Conservation (phyloP, 306 rosid genomes). For the Acacia melanoxylon region DNA sequence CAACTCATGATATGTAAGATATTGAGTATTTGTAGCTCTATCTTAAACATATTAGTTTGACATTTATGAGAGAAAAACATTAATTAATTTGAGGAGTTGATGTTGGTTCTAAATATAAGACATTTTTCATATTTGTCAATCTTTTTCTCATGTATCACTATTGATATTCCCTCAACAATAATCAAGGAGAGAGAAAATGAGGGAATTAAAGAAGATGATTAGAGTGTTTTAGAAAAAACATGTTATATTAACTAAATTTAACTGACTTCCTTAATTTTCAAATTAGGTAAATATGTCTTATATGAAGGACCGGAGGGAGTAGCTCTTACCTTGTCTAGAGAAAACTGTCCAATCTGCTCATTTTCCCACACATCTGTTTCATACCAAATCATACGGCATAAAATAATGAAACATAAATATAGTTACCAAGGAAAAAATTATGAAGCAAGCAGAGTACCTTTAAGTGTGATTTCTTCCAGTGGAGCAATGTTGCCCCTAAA, state of each 20-base stretch:
- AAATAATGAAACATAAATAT: slow-evolving; percentile 1
- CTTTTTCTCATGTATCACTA: no score
- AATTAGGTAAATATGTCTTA: neutral
- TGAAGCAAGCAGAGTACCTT: slow-evolving; percentile 42
- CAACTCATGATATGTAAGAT: slow-evolving; percentile 12
- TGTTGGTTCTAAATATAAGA: no score
- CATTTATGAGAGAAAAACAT: neutral
- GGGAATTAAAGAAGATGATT: neutral
- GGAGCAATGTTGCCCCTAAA: slow-evolving; percentile 45
- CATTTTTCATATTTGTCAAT: no score
- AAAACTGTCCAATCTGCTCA: slow-evolving; percentile 28
- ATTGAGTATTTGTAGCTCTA: neutral
- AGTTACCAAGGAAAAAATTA: neutral
- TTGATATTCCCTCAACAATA: no score
- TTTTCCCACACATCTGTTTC: slow-evolving; percentile 49
- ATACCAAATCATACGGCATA: slow-evolving; percentile 14
- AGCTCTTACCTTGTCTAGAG: slow-evolving; percentile 38
- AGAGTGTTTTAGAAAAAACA: no score
- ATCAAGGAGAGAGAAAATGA: neutral
- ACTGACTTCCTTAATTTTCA: no score
- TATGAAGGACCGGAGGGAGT: neutral
- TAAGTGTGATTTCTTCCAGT: slow-evolving; percentile 53
- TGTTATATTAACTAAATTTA: neutral
- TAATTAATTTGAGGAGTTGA: no score
- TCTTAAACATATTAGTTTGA: neutral